These are phyloP conservation scores for Penicillium psychrofluorescens DNA, from an alignment of 495 filamentous ascomycete genomes.

Conservation along the genomic window DNA sequence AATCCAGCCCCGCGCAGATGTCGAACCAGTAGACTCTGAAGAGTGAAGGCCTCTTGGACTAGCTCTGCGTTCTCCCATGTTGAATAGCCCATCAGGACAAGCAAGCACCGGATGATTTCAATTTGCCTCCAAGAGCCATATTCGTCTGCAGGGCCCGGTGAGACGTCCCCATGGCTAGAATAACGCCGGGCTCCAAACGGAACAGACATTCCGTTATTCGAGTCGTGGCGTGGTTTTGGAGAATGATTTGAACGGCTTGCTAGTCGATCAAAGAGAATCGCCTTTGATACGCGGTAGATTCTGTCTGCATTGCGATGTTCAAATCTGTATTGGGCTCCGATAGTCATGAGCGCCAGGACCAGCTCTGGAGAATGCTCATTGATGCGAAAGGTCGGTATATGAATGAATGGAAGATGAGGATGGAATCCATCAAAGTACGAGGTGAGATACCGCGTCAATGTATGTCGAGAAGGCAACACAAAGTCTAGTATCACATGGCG, in stretches of 20 bases:
- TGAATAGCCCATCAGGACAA: slow-evolving; percentile 30
- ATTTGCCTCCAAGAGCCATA: slow-evolving; percentile 16
- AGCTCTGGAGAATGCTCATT: slow-evolving; percentile 27
- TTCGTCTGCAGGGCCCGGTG: slow-evolving; percentile 3
- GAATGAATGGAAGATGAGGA: slow-evolving; percentile 30
- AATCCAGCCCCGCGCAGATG: slow-evolving; percentile 26
- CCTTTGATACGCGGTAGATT: slow-evolving; percentile 28
- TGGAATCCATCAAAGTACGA: slow-evolving; percentile 34
- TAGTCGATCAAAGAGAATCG: slow-evolving; percentile 23
- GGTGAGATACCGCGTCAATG: slow-evolving; percentile 28
- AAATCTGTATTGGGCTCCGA: slow-evolving; percentile 32
- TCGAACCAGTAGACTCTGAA: slow-evolving; percentile 27
- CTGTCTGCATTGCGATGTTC: slow-evolving; percentile 29
- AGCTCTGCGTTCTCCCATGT: slow-evolving; percentile 33
- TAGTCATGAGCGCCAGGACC: slow-evolving; percentile 25
- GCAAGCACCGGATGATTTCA: slow-evolving; percentile 29
- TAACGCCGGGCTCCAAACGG: slow-evolving; percentile 9
- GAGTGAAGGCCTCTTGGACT: slow-evolving; percentile 29
- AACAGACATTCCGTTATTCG: not conserved
- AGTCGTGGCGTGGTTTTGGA: slow-evolving; percentile 2
- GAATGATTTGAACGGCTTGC: slow-evolving; percentile 18
- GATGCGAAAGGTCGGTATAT: slow-evolving; percentile 28
- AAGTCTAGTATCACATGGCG: slow-evolving; percentile 33
- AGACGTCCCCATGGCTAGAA: slow-evolving; percentile 2
- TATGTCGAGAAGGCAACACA: slow-evolving; percentile 30